phyloP scores from a whole-genome alignment of 2,329 filamentous ascomycete genomes.

The Bipolaris gigantea region DNA sequence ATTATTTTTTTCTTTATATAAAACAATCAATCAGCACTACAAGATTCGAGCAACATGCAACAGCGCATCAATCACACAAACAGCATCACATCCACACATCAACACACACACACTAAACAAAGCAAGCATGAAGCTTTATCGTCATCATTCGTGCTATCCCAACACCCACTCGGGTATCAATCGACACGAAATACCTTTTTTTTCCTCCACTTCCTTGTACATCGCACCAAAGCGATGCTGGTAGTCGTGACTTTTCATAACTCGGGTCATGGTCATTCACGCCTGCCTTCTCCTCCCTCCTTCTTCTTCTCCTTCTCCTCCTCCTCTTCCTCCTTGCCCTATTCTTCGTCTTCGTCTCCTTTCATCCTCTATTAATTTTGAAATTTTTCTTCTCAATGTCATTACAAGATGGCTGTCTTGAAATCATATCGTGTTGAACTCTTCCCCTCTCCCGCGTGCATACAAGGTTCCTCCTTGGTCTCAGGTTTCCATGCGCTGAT shows the following conservation, averaged over 20 bases:
- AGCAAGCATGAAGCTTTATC: constrained; percentile 2
- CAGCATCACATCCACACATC: neutral
- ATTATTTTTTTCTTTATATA: too few species aligned
- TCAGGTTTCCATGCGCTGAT: constrained; percentile 67
- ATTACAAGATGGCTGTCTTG: constrained; percentile 5
- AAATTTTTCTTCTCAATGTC: constrained; percentile 4
- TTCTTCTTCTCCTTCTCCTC: neutral
- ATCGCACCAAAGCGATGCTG: constrained; percentile 7
- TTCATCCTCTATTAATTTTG: constrained; percentile 6
- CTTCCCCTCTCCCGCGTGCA: neutral
- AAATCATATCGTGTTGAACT: constrained; percentile 6
- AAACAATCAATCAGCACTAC: too few species aligned
- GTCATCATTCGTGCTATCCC: constrained; percentile 17
- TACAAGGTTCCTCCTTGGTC: neutral
- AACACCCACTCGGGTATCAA: constrained; percentile 21
- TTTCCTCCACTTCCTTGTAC: neutral
- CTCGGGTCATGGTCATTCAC: constrained; percentile 3
- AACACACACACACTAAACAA: neutral
- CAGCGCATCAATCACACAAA: neutral
- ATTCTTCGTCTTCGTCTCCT: too few species aligned
- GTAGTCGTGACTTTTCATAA: constrained; percentile 13
- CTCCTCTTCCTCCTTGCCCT: too few species aligned
- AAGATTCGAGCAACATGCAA: constrained; percentile 17
- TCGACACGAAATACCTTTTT: constrained; percentile 9
- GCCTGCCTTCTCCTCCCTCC: neutral